These are phyloP conservation scores for Colletotrichum endophyticum DNA, from an alignment of 2,329 filamentous ascomycete genomes.

Conservation along the genomic window DNA sequence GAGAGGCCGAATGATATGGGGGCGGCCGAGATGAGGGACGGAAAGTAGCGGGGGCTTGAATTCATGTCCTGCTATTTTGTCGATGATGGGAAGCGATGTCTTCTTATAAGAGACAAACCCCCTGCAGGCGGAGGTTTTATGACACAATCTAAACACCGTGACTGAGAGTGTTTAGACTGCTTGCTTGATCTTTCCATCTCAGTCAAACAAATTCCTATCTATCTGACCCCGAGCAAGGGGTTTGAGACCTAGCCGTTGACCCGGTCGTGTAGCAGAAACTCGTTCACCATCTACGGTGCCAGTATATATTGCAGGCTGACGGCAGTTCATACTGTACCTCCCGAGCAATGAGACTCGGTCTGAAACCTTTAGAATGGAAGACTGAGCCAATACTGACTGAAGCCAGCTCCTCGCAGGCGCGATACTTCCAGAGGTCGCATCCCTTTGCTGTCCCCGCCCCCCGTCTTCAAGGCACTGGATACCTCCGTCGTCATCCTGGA, in stretches of 20 bases:
- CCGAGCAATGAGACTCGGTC: too few relatives aligned
- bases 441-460: neutral
- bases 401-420: neutral
- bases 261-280: neutral
- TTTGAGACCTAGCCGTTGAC: too few relatives aligned
- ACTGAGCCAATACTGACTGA: too few relatives aligned
- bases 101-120: rapidly evolving
- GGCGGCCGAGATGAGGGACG: rapidly evolving
- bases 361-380: too few relatives aligned
- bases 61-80: rapidly evolving
- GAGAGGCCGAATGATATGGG: rapidly evolving
- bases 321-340: too few relatives aligned
- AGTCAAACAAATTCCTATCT: too few relatives aligned
- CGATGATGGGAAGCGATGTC: neutral
- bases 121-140: too few relatives aligned
- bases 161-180: too few relatives aligned
- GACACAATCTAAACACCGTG: too few relatives aligned
- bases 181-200: too few relatives aligned
- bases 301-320: too few relatives aligned
- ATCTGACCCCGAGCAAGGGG: too few relatives aligned
- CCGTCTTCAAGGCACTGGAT: neutral
- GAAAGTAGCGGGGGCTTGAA: neutral
- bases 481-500: neutral
- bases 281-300: neutral
- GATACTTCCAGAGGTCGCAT: neutral